A percentile compares a stretch with the other conserved stretches of the same genome.
phyloP scores from a whole-genome alignment of 2,329 filamentous ascomycete species.

The Penicillium sp. region DNA sequence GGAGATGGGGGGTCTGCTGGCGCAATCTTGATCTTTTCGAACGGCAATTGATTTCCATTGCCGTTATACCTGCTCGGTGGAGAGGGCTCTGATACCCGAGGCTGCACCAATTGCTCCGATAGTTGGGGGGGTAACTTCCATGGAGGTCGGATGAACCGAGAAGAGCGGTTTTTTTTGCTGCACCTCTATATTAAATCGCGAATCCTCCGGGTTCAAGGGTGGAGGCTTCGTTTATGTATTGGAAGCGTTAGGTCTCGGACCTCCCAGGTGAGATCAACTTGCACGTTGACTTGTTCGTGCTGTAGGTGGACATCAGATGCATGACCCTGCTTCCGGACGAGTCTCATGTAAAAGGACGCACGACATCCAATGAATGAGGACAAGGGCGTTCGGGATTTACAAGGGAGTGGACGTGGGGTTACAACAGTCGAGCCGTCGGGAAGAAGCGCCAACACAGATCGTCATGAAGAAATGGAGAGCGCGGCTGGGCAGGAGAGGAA shows the following conservation, averaged over 20 bases:
- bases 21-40: constrained; percentile 1
- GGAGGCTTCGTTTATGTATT: background rate
- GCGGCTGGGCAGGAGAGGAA: constrained; percentile 6
- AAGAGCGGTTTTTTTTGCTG: background rate
- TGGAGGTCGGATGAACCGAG: background rate
- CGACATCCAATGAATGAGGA: background rate
- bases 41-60: constrained; percentile 13
- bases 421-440: background rate
- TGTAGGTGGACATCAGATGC: background rate
- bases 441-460: constrained; percentile 2
- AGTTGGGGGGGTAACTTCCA: background rate
- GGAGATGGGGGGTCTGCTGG: background rate
- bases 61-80: constrained; percentile 8
- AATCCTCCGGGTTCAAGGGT: background rate
- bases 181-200: background rate
- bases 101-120: background rate
- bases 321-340: background rate
- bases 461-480: background rate
- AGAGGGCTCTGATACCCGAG: constrained; percentile 4
- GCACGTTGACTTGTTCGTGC: background rate
- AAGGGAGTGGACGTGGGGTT: too few relatives aligned
- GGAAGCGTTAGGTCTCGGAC: background rate
- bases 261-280: background rate
- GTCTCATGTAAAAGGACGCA: background rate
- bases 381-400: background rate